Evolutionary conservation across 2,329 filamentous ascomycete species (phyloP), one percentile per base, ranked within the genome.

Genomic region (Fusarium sambucinum): DNA sequence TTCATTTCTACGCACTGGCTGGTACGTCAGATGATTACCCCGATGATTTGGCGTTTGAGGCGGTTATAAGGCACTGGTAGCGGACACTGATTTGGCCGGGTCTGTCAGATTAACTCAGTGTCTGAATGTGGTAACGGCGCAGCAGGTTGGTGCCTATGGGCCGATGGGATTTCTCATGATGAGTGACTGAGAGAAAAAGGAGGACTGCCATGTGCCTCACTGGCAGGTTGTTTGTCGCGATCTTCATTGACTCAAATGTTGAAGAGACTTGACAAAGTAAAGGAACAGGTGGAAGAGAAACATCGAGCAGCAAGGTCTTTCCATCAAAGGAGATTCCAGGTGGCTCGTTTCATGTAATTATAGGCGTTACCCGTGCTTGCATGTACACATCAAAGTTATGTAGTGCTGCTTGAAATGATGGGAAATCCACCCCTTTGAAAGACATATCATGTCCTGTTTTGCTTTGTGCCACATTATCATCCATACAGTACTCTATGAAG

Each of bases 1-100:
- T 72, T 59, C 71, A 58, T 73, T 72, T 56, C 63, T 72, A 64
- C 68, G 73, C 59, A 73, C 59, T 61, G 72, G 72, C 68, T 73
- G 62, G 70, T 61, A 66, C 42, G 65, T 70, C 63, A 71, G 68
- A 66, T 47, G 63, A 59, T 63, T 50, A 47, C 59, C 63, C 61
- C 63, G 52, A 59, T 70, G 62, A 55, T 56, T 59, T 59, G 73
- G 73, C 71, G 73, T 74, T 74, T 74, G 56, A 64, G 68, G 69
- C 68, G 37, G 54, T 53, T 66, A 55, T 61, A 54, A 62, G 68
- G 50, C 33, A 51, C 47, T 51, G 47, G 23, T 47, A 38, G 59
- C n/a, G 59, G 59, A 60, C 60, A 52, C 51, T 40, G 51, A 48
- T 57, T 64, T 53, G 53, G 52, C 32, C 45, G 56, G 54, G 56